These are phyloP conservation scores for Penicillium diatomitis DNA, from an alignment of 495 filamentous ascomycete species.

Conservation along the genomic window DNA sequence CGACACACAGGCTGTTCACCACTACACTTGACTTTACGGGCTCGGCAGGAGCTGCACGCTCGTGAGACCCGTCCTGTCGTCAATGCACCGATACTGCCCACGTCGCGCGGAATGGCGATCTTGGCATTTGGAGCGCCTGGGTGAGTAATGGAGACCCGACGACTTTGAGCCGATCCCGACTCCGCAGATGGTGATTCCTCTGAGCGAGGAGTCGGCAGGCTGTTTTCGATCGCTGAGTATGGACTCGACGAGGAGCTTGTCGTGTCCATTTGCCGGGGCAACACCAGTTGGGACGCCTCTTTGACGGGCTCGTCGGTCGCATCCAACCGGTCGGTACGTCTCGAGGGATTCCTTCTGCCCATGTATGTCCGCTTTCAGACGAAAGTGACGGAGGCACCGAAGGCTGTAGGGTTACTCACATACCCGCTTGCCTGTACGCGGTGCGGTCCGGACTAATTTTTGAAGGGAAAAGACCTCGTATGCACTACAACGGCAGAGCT, in stretches of 20 bases:
- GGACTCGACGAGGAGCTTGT: not conserved
- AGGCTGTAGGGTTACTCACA: not conserved
- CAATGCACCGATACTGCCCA: not conserved
- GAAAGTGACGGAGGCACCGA: not conserved
- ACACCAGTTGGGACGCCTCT: not conserved
- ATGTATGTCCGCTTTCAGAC: not conserved
- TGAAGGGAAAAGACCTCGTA: too few relatives aligned
- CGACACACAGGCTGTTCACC: constrained; percentile 44
- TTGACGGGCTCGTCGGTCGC: not conserved
- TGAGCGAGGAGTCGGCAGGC: not conserved
- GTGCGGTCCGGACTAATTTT: not conserved
- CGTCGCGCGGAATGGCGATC: not conserved
- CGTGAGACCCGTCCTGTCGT: constrained; percentile 23
- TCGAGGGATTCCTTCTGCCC: not conserved
- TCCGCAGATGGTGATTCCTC: not conserved
- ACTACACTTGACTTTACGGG: constrained; percentile 52
- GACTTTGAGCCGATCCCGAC: not conserved
- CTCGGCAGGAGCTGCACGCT: constrained; percentile 61
- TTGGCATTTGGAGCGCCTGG: not conserved
- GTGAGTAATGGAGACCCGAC: not conserved
- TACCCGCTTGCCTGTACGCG: not conserved
- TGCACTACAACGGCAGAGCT: too few relatives aligned
- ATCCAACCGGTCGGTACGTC: not conserved
- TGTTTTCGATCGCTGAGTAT: not conserved
- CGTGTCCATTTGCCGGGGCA: not conserved